Evolutionary conservation across 106 monocot genomes (phyloP).

Genomic region (Allium fistulosum): DNA sequence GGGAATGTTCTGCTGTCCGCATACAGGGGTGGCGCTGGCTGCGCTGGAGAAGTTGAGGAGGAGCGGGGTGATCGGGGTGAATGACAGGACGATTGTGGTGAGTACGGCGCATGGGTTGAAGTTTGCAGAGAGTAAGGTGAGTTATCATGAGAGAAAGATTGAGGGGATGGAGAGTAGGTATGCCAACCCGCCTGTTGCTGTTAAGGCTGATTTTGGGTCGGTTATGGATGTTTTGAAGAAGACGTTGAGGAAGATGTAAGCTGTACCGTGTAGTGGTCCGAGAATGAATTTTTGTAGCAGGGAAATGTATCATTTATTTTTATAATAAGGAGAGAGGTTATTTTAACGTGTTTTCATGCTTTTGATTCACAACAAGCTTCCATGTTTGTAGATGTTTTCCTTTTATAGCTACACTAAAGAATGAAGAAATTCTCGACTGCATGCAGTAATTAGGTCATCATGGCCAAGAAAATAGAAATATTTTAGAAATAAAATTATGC

Average conservation of each 20-base stretch:
- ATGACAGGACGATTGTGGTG: slow-evolving; percentile 74
- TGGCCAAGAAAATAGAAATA: no score
- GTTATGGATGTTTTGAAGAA: slow-evolving; percentile 88
- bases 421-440: no score
- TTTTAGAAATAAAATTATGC: no score
- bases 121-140: slow-evolving; percentile 83
- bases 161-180: slow-evolving; percentile 51
- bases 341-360: no score
- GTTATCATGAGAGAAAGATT: slow-evolving; percentile 64
- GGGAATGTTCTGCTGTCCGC: slow-evolving; percentile 95
- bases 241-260: slow-evolving; percentile 20
- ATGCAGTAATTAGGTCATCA: no score
- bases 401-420: no score
- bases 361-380: no score
- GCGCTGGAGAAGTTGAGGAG: slow-evolving; percentile 71
- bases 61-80: slow-evolving; percentile 48
- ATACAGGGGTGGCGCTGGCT: slow-evolving; percentile 90
- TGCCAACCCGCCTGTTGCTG: slow-evolving; percentile 77
- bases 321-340: no score
- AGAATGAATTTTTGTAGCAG: no score
- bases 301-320: no score
- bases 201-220: slow-evolving; percentile 81
- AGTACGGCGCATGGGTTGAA: slow-evolving; percentile 96
- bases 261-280: not conserved
- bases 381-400: no score